These are phyloP conservation scores for Eleusine indica DNA, from an alignment of 176 grass and related monocot species.

Conservation along the genomic window DNA sequence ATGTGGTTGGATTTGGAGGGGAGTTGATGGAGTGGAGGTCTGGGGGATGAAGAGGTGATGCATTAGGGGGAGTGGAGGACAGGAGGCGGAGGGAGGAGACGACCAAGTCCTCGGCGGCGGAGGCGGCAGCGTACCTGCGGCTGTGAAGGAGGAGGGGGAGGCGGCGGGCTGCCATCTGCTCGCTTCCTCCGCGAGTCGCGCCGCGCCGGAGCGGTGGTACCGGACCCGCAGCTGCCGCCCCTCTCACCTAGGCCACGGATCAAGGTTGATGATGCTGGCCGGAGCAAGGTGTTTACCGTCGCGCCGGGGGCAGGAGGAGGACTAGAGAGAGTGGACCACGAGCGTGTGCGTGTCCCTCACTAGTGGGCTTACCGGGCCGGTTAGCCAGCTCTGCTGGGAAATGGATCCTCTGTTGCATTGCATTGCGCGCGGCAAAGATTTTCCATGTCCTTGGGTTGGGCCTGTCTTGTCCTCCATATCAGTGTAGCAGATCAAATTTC, in stretches of 20 bases:
- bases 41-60: conserved; percentile 3
- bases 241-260: background rate
- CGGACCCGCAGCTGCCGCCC: background rate
- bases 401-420: too few species aligned
- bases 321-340: background rate
- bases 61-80: conserved; percentile 25
- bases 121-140: conserved; percentile 29
- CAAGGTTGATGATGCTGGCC: background rate
- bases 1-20: conserved; percentile 15
- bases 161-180: background rate
- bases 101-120: conserved; percentile 55
- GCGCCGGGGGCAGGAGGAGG: background rate
- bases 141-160: conserved; percentile 24
- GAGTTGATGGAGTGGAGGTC: background rate
- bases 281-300: background rate
- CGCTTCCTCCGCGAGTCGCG: background rate
- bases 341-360: background rate
- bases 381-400: too few species aligned
- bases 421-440: too few species aligned
- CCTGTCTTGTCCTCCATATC: background rate
- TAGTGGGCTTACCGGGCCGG: background rate
- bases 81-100: conserved; percentile 66
- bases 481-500: too few species aligned
- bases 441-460: background rate
- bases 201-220: too few species aligned